Evolutionary conservation across 139 green algal species (phyloP), one percentile per base, ranked within the genome.

Genomic region (Chlorella vulgaris): DNA sequence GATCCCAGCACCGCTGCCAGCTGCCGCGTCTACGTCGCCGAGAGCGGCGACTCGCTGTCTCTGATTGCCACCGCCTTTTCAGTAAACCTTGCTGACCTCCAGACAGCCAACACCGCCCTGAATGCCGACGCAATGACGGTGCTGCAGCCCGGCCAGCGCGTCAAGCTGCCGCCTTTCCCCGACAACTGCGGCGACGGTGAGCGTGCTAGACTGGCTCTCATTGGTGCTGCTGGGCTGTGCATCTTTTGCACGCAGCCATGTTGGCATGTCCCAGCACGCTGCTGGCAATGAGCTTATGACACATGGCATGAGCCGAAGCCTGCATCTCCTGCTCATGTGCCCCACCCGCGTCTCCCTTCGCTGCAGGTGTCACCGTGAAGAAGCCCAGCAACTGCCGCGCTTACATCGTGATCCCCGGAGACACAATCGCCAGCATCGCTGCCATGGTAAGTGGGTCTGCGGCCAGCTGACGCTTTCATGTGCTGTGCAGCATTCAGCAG

Each of bases 121-220:
- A 28, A 21, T n/a, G 42, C 7, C 40, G 73, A 79, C 35, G 62
- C 58, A 7, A 43, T 40, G 53, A 65, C 50, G 1, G 33, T 79
- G 21, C 65, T 86, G 60, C 81, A 83, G 60, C 73, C 73, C 3
- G 73, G 73, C 73, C 51, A 69, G 73, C 73, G 53, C 26, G 66
- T 86, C 24, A 80, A 83, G 31, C 69, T 86, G 55, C 74, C 74
- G 13, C 82, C 82, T 26, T 86, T 80, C 74, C 76, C 76, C 43
- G 82, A 62, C 31, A 71, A 58, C 73, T 86, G 82, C 62, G 82
- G 74, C 36, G 51, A 31, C 33, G 82, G 74, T 79, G 73, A 24
- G 73, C n/a, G n/a, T n/a, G n/a, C n/a, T n/a, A n/a, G n/a, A n/a
- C n/a, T n/a, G n/a, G n/a, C n/a, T n/a, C n/a, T n/a, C n/a, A n/a